Evolutionary conservation across 108 stramenopile species (phyloP).

Genomic region (Cylindrotheca closterium): DNA sequence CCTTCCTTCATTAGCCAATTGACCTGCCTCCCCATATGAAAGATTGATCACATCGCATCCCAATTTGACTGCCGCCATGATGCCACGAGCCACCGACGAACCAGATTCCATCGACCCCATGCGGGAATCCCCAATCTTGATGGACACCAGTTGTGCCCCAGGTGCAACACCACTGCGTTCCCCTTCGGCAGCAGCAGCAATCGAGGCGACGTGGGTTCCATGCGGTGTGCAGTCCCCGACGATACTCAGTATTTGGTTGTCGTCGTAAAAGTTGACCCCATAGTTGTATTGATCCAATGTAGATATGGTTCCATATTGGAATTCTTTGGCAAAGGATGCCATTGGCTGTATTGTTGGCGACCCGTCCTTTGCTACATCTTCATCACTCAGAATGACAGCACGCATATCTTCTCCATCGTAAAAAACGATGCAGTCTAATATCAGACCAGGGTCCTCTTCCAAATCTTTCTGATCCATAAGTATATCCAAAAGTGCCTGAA

Average conservation of each 20-base stretch:
- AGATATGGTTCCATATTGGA: conserved; percentile 43
- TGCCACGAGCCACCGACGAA: conserved; percentile 69
- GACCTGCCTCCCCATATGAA: conserved; percentile 83
- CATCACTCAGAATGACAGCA: conserved; percentile 56
- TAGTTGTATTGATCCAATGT: conserved; percentile 57
- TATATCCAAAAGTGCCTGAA: conserved; percentile 41
- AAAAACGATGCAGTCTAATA: conserved; percentile 76
- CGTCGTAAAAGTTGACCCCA: conserved; percentile 77
- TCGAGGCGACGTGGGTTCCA: conserved; percentile 93
- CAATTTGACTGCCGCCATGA: conserved; percentile 71
- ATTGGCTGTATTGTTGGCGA: conserved; percentile 45
- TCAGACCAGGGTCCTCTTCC: conserved; percentile 81
- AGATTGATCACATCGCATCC: conserved; percentile 89
- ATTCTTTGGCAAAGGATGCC: conserved; percentile 55
- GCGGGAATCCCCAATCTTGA: conserved; percentile 90
- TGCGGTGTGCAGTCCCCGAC: conserved; percentile 86
- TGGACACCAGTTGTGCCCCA: conserved; percentile 81
- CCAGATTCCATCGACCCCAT: conserved; percentile 90
- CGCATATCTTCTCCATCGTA: conserved; percentile 52
- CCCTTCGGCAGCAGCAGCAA: conserved; percentile 60
- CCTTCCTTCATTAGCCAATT: conserved; percentile 50
- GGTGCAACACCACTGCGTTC: conserved; percentile 87
- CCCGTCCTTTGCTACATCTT: conserved; percentile 52
- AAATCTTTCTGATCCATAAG: conserved; percentile 28
- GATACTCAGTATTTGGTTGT: conserved; percentile 68